Conservation (phyloP, 768 basidiomycete genomes). For the Phaeotremella fagi region DNA sequence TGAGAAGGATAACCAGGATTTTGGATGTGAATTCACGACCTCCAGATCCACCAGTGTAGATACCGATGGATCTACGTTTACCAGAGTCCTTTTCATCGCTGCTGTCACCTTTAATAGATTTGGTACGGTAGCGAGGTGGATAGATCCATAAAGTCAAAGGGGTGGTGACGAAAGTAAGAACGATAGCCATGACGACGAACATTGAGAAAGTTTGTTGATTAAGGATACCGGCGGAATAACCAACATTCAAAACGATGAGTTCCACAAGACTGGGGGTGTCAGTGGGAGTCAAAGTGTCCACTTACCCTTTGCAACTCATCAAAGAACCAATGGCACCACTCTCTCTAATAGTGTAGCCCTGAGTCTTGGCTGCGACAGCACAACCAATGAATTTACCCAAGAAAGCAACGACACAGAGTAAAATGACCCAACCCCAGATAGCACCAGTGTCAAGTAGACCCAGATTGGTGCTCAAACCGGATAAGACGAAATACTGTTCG, state of each 20-base stretch:
- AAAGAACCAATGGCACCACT: constrained; percentile 74
- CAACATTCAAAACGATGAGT: constrained; percentile 87
- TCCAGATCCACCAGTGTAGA: constrained; percentile 10
- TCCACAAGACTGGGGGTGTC: constrained; percentile 60
- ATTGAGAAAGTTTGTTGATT: constrained; percentile 69
- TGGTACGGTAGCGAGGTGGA: constrained; percentile 58
- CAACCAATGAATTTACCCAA: constrained; percentile 73
- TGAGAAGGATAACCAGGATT: constrained; percentile 83
- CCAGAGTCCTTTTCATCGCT: constrained; percentile 13
- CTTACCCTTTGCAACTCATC: constrained; percentile 85
- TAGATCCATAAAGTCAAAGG: constrained; percentile 75
- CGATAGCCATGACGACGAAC: constrained; percentile 70
- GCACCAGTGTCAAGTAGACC: constrained; percentile 68
- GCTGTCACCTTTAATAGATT: constrained; percentile 4
- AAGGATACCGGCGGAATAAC: constrained; percentile 65
- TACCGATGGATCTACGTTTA: background rate
- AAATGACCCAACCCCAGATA: constrained; percentile 74
- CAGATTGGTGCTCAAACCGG: constrained; percentile 75
- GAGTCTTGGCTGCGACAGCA: constrained; percentile 56
- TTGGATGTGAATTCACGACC: constrained; percentile 52
- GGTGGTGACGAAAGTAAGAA: constrained; percentile 78
- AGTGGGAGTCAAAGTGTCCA: constrained; percentile 49
- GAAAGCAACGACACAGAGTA: constrained; percentile 72
- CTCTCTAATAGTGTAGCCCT: constrained; percentile 71
- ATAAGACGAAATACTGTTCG: constrained; percentile 79